Base-by-base conservation (phyloP, 352 stramenopile species). In the Thraustochytrium sp. region DNA sequence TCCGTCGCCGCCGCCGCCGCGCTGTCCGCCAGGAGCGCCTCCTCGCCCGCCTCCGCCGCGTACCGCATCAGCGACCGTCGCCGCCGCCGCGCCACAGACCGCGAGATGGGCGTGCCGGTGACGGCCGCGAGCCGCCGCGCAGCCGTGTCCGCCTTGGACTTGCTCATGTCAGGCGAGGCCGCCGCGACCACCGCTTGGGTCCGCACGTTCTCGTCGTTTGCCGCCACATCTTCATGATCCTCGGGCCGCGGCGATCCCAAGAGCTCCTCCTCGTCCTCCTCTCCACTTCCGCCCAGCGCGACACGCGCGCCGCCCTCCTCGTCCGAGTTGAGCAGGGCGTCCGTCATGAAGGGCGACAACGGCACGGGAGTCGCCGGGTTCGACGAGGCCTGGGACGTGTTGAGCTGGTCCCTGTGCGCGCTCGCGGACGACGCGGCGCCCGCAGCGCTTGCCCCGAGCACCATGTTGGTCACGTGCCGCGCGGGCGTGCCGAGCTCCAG, bases 281-380 rank as follows among this genome's bases (percentile, higher is more conserved):
- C 65, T 34, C 64, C 42, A 29, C 46, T 36, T 61, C 8, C 8
- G n/a, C 42, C 23, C 42, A 16, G 8, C 44, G 11, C 37, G 18
- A 9, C 29, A 37, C n/a, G 21, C 13, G 13, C 34, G 23, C 76
- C 42, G 31, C 38, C 37, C 21, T 80, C 49, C 13, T 48, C 38
- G 16, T 80, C 68, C n/a, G 31, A 72, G 48, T 54, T 29, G 18
- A 75, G 40, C 11, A 51, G 36, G 26, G 62, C 40, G 31, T 75
- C 62, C 9, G 40, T 77, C 65, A 77, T 62, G 34, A 62, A 42
- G 9, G 68, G 68, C 29, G 68, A 80, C 3, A 46, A 21, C 29
- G 40, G 48, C 29, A 48, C 40, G 40, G 68, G 68, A 11, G 68
- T 80, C 5, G 68, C 68, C 23, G 68, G 68, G 38, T 80, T 80